Evolutionary conservation across 768 basidiomycete species (phyloP), one percentile per base, ranked within the genome.

Genomic region (Crepidotus variabilis): DNA sequence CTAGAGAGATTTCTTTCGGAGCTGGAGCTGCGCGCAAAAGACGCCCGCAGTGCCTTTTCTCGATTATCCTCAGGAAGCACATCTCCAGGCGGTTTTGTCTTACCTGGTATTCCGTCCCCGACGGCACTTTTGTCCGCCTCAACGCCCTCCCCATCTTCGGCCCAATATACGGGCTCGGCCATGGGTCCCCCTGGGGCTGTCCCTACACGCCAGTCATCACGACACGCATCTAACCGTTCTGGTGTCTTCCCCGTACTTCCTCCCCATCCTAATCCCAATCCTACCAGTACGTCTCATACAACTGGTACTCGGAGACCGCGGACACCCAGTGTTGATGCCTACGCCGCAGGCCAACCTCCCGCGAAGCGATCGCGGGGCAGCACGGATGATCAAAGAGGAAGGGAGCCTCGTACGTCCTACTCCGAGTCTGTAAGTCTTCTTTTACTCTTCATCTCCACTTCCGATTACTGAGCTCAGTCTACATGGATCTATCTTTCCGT

Each of bases 1-100:
- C 72, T 85, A 59, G 77, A 78, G 22, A 72, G 73, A 34, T 79
- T 79, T 61, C 72, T 87, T 49, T 60, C 60, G 20, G 61, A 69
- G 51, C 55, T 82, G 57, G 83, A 85, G 43, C 36, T 73, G 32
- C 73, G 78, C 24, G 71, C 75, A 0, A 65, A 74, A 0, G 84
- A 87, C 46, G 81, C 81, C 2, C 75, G 85, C 22, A 67, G 69
- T 0, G 73, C 73, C 0, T 84, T 82, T 60, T 53, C 70, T 1
- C 72, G 79, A 13, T 70, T 81, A 20, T 24, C 54, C 13, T 55
- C 54, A 58, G 69, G 84, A 45, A 61, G 60, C 1, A 77, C 78
- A 4, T 76, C 74, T 32, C 76, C 75, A n/a, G 77, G 78, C 0
- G 72, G 33, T 45, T 52, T 81, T 59, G 73, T 77, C 21, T 66